These are phyloP conservation scores for Cyberlindnera mycetangii DNA, from an alignment of 805 yeast species.

Conservation along the genomic window DNA sequence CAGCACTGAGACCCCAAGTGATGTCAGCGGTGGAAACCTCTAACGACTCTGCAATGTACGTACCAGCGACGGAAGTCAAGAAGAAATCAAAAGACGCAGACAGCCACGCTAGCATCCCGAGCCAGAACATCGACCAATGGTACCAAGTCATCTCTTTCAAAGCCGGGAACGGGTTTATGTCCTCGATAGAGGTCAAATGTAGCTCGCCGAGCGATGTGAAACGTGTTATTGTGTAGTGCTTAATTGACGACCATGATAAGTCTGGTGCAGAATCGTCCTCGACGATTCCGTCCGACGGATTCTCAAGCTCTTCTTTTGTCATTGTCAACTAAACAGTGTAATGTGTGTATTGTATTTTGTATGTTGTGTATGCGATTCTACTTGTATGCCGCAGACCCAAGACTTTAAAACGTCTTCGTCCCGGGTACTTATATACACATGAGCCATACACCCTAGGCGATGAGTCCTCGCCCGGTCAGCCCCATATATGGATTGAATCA, in stretches of 20 bases:
- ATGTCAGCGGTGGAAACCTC: conserved; percentile 45
- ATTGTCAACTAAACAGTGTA: no score
- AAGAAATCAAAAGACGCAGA: conserved; percentile 75
- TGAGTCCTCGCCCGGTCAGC: no score
- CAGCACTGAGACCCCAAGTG: conserved; percentile 74
- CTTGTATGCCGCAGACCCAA: no score
- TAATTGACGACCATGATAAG: conserved; percentile 13
- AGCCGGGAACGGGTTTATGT: conserved; percentile 43
- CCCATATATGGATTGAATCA: no score
- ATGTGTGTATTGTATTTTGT: background rate
- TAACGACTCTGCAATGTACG: conserved; percentile 49
- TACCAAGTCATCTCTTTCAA: conserved; percentile 34
- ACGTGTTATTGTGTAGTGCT: conserved; percentile 24
- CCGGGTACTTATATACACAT: no score
- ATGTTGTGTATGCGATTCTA: background rate
- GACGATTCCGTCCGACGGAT: conserved; percentile 14
- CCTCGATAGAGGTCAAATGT: conserved; percentile 22
- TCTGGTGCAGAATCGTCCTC: conserved; percentile 17
- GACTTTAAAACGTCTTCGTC: no score
- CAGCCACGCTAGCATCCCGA: conserved; percentile 67
- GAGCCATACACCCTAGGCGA: no score
- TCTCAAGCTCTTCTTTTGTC: conserved; percentile 3
- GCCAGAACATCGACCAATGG: conserved; percentile 56
- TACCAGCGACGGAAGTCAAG: conserved; percentile 56
- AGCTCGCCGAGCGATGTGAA: conserved; percentile 25